Percentiles rank a stretch among this genome's conserved stretches.
phyloP scores from a whole-genome alignment of 371 early-diverging fungal genomes.

The Circinella minor region DNA sequence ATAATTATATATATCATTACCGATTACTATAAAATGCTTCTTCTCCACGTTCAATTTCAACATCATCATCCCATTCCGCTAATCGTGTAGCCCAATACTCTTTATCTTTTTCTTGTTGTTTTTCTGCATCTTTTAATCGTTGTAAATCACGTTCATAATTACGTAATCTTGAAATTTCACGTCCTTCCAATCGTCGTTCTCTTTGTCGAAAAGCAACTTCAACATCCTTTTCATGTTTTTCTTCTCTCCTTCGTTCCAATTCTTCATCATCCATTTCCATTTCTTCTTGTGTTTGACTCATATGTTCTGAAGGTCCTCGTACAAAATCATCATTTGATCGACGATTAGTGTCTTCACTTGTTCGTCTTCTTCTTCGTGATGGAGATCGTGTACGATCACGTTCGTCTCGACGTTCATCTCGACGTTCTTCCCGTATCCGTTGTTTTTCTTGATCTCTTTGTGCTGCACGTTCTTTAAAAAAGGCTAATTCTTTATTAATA shows the following conservation, averaged over 20 bases:
- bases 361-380: slow-evolving; percentile 28
- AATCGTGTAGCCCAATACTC: slow-evolving; percentile 58
- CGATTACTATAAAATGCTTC: slow-evolving; percentile 76
- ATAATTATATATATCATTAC: slow-evolving; percentile 32
- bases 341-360: slow-evolving; percentile 15
- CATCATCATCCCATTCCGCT: slow-evolving; percentile 79
- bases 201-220: slow-evolving; percentile 71
- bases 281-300: slow-evolving; percentile 22
- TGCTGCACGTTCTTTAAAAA: slow-evolving; percentile 69
- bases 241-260: slow-evolving; percentile 64
- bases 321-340: slow-evolving; percentile 33
- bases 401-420: slow-evolving; percentile 4
- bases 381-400: slow-evolving; percentile 24
- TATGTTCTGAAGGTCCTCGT: slow-evolving; percentile 26
- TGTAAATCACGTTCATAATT: slow-evolving; percentile 57
- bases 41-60: slow-evolving; percentile 63
- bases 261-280: slow-evolving; percentile 69
- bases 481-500: slow-evolving; percentile 65
- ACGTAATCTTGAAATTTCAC: slow-evolving; percentile 59
- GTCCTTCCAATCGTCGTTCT: slow-evolving; percentile 68
- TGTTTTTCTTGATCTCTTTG: slow-evolving; percentile 58
- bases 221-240: slow-evolving; percentile 69
- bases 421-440: slow-evolving; percentile 33
- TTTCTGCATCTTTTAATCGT: slow-evolving; percentile 55
- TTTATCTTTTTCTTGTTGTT: slow-evolving; percentile 47